phyloP scores from a whole-genome alignment of 805 yeast genomes.

The Suhomyces sp. region DNA sequence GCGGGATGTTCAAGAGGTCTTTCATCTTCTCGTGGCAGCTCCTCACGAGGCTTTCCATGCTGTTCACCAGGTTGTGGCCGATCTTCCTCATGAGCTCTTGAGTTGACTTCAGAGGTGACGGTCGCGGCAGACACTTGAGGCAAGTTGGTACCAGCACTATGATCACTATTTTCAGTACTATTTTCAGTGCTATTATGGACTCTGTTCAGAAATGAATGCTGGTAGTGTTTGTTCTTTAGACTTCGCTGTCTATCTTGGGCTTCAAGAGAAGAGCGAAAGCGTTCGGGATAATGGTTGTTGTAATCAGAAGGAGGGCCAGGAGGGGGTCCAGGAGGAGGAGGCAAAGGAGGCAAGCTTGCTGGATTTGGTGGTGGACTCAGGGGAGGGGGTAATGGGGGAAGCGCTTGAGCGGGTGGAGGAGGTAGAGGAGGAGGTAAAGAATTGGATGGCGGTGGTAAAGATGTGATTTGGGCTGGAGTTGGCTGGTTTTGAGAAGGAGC shows the following conservation, averaged over 20 bases:
- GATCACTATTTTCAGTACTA: neutral
- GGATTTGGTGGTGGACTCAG: neutral
- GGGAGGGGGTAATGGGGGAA: neutral
- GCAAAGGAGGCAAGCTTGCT: neutral
- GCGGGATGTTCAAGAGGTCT: neutral
- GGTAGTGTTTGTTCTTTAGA: neutral
- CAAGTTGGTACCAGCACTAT: neutral
- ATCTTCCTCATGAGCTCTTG: neutral
- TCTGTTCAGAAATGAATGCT: neutral
- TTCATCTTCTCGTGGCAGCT: too few species aligned
- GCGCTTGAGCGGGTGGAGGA: neutral
- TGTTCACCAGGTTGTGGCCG: neutral
- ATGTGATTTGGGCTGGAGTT: neutral
- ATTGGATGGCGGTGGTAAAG: neutral
- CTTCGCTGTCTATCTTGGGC: constrained; percentile 4
- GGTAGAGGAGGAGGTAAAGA: neutral
- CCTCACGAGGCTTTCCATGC: too few species aligned
- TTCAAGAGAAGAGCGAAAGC: constrained; percentile 3
- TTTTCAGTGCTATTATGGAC: neutral
- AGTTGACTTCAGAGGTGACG: too few species aligned
- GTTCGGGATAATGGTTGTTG: neutral
- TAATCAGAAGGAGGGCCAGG: neutral
- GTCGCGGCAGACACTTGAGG: too few species aligned
- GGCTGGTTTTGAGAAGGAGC: neutral
- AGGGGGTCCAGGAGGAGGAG: neutral